Base-by-base conservation (phyloP, 345 rosid genomes). In the Geranium brycei region DNA sequence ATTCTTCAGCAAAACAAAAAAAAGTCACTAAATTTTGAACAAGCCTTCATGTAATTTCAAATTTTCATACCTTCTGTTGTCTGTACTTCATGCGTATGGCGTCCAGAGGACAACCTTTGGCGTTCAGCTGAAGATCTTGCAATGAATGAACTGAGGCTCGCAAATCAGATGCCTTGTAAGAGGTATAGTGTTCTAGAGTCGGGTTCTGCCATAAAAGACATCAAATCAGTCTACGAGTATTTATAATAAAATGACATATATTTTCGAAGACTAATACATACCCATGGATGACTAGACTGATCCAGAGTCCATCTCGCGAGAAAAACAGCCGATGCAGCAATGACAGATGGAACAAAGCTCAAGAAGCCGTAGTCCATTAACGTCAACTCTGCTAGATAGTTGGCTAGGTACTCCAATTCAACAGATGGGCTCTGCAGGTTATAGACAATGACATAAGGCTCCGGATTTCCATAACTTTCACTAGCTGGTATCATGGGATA, bases 251-350 rank as follows among this genome's bases (percentile, higher is more conserved):
- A 23, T 23, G 28, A 23, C 28, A 47, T 13, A 47, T 13, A 47
- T 47, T 47, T 2, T 47, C 14, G 3, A 13, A 47, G 3, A 47
- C 53, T 47, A 13, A 47, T 47, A 47, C 82, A 64, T 58, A 92
- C 98, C 98, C 98, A 92, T 60, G 98, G 96, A 64, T 87, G 88
- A 62, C 69, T 71, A 58, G 89, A 84, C 58, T 81, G 92, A 69
- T 89, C 89, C 72, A 89, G 55, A 2, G 98, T 92, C 98, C 98
- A 92, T 75, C 79, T 81, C 61, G 95, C 93, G 11, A 92, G 95
- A 73, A 92, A 87, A 23, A 92, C 89, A 60, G 96, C 87, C 7
- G 98, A 87, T 17, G 98, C 96, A 72, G 98, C 96, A 64, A 86
- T 76, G 30, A 82, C 65, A 30, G 98, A 92, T 66, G 98, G 98